Evolutionary conservation across 2,329 filamentous ascomycete genomes (phyloP), one percentile per base, ranked within the genome.

Genomic region (Trichocomaceae sp.): DNA sequence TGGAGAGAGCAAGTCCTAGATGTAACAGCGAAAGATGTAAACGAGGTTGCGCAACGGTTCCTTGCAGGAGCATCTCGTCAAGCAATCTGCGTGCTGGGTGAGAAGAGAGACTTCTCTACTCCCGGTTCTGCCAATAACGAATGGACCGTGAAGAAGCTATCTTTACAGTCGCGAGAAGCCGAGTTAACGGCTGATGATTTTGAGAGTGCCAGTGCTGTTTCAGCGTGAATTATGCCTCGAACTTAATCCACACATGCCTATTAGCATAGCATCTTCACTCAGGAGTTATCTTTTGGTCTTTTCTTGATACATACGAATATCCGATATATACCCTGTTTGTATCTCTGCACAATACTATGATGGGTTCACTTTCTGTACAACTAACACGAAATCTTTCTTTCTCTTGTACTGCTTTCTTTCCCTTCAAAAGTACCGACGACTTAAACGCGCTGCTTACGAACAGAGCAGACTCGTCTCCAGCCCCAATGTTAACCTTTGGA

Each of bases 1-100:
- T 84, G 89, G 69, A 80, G 93, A 62, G 88, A 93, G 71, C 84
- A 87, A 66, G 78, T 99, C 55, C 79, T 99, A 3, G 92, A 96
- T 68, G 91, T 96, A 39, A 88, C 82, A 2, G 84, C 83, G 58
- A 82, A 86, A 60, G 85, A 96, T 63, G 87, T 99, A 9, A 84
- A 85, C 58, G 79, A 85, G 42, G 91, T 85, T 12, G 93, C 93
- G 0, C 85, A 96, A 63, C 82, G 83, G 63, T 95, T 90, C 68
- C 77, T 96, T 13, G 78, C 79, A 12, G 23, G 6, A n/a, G 23
- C 37, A 19, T 81, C 79, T 54, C 74, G 78, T 37, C 72, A 83
- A 58, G 84, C 84, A 56, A 82, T 83, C 52, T 76, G 86, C 20
- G 86, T 97, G 59, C 77, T 99, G 3, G 92, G 92, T 37, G 86